Conservation (phyloP, 1,139 yeast genomes). For the Yamadazyma taylorii region DNA sequence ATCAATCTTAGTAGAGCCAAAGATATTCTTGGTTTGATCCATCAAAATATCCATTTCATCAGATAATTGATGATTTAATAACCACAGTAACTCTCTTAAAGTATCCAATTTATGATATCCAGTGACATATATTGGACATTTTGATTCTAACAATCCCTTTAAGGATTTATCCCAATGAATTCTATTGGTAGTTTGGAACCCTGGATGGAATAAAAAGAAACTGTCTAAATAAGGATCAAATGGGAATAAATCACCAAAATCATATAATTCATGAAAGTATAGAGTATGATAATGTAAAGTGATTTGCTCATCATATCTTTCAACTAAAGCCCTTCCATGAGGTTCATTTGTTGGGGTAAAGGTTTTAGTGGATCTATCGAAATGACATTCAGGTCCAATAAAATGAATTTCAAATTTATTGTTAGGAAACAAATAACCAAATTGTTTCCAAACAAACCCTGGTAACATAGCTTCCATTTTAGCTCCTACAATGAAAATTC, state of each 20-base stretch:
- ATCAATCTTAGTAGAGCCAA: slow-evolving; percentile 91
- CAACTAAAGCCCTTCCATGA: slow-evolving; percentile 61
- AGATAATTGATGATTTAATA: slow-evolving; percentile 55
- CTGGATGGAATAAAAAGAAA: slow-evolving; percentile 94
- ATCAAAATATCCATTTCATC: slow-evolving; percentile 81
- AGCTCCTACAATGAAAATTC: slow-evolving; percentile 88
- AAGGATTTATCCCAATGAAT: slow-evolving; percentile 80
- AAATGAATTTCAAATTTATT: slow-evolving; percentile 83
- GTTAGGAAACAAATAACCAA: slow-evolving; percentile 82
- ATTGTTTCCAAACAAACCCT: slow-evolving; percentile 93
- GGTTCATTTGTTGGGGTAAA: slow-evolving; percentile 41
- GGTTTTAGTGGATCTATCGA: slow-evolving; percentile 52
- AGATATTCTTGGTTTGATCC: slow-evolving; percentile 70
- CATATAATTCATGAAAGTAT: slow-evolving; percentile 87
- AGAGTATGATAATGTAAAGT: slow-evolving; percentile 82
- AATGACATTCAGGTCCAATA: slow-evolving; percentile 89
- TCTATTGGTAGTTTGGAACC: slow-evolving; percentile 82
- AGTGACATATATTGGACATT: slow-evolving; percentile 88
- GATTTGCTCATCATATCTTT: slow-evolving; percentile 74
- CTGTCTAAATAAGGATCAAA: slow-evolving; percentile 94
- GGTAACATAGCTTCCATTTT: slow-evolving; percentile 94
- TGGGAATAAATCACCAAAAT: slow-evolving; percentile 93
- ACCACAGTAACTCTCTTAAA: slow-evolving; percentile 69
- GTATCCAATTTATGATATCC: slow-evolving; percentile 83
- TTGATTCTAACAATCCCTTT: slow-evolving; percentile 85